These are phyloP conservation scores for Stropharia rugosoannulata DNA, from an alignment of 768 basidiomycete genomes.

Conservation along the genomic window DNA sequence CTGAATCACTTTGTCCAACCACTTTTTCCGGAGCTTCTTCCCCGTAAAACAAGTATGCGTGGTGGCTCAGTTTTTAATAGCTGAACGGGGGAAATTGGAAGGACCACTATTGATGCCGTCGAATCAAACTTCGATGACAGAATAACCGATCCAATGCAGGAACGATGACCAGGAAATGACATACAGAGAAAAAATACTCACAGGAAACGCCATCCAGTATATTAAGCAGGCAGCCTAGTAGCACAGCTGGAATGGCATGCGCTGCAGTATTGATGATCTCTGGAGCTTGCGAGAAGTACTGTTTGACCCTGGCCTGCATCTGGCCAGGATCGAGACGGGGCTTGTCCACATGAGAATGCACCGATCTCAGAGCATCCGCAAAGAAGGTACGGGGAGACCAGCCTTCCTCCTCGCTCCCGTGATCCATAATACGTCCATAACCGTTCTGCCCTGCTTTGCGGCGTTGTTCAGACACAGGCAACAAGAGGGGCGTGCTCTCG, in stretches of 20 bases:
- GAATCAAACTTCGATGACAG: not conserved
- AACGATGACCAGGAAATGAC: not conserved
- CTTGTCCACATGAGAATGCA: conserved; percentile 4
- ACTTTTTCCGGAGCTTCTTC: not conserved
- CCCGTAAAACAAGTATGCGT: not conserved
- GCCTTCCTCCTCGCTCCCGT: conserved; percentile 11
- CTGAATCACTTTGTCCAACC: too few species aligned
- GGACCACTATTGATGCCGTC: not conserved
- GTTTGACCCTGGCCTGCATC: conserved; percentile 9
- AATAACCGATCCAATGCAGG: not conserved
- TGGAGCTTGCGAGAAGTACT: conserved; percentile 10
- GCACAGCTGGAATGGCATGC: conserved; percentile 73
- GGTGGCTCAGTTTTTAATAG: not conserved
- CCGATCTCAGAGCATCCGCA: not conserved
- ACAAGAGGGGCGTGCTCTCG: conserved; percentile 2
- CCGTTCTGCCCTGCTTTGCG: not conserved
- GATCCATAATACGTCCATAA: not conserved
- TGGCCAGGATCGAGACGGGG: conserved; percentile 1
- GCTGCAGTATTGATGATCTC: conserved; percentile 30
- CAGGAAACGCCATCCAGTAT: conserved; percentile 93
- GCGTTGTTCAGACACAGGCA: not conserved
- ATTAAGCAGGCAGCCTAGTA: conserved; percentile 84
- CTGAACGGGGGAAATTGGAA: conserved; percentile 2
- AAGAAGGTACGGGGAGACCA: conserved; percentile 13
- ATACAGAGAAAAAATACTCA: conserved; percentile 34